Percentiles rank a stretch among this genome's conserved stretches.
Conservation (phyloP, 768 basidiomycete genomes). For the Pisolithus marmoratus region DNA sequence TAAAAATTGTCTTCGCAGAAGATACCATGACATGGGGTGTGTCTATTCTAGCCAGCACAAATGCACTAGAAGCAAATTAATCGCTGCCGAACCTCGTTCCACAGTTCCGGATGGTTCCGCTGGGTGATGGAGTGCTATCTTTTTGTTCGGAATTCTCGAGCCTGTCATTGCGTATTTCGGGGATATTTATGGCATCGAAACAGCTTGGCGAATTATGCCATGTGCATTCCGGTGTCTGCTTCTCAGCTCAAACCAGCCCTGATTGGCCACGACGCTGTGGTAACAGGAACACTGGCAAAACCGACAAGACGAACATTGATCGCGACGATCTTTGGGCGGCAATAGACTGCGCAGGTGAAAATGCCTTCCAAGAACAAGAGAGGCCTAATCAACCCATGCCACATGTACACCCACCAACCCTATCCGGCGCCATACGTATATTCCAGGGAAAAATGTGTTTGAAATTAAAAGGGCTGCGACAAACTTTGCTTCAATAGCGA, state of each 20-base stretch:
- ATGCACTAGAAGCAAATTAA: neutral
- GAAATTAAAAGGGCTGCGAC: neutral
- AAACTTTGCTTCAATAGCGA: neutral
- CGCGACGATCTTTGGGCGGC: neutral
- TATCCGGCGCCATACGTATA: neutral
- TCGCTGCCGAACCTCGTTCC: neutral
- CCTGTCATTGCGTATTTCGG: neutral
- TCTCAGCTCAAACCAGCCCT: slow-evolving; percentile 1
- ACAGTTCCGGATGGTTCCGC: neutral
- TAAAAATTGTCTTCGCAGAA: no score
- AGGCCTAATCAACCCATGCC: neutral
- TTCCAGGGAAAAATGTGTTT: neutral
- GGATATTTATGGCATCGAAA: neutral
- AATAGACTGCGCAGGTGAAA: neutral
- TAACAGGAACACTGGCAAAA: neutral
- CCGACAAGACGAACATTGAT: neutral
- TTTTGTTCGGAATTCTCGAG: neutral
- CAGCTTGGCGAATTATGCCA: neutral
- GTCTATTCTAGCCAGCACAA: neutral
- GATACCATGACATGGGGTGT: neutral
- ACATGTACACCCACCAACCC: neutral
- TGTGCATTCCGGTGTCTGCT: neutral
- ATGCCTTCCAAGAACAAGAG: neutral
- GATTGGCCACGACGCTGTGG: neutral
- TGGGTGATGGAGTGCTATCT: neutral